phyloP scores from a whole-genome alignment of 2,329 filamentous ascomycete species.

The Cercospora citrullina region DNA sequence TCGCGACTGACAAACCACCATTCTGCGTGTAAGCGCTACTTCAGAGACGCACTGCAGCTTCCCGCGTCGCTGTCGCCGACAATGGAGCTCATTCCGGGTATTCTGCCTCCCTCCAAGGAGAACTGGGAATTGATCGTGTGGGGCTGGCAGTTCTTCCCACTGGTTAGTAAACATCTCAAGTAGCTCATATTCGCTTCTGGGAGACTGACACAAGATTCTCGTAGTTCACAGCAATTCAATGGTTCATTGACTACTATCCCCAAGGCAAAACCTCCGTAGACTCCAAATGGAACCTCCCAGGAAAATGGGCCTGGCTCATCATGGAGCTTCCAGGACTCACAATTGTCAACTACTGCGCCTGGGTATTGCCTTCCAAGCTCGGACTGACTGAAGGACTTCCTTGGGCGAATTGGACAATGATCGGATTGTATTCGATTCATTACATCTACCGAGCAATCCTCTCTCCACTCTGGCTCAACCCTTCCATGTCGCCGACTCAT shows the following conservation, averaged over 20 bases:
- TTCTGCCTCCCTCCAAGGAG: constrained; percentile 52
- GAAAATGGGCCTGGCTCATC: constrained; percentile 79
- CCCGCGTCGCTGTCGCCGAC: background rate
- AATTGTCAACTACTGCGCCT: constrained; percentile 77
- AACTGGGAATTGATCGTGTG: constrained; percentile 51
- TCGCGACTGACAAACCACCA: background rate
- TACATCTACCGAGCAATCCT: constrained; percentile 88
- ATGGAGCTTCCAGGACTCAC: constrained; percentile 84
- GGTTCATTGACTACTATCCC: constrained; percentile 76
- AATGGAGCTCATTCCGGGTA: constrained; percentile 43
- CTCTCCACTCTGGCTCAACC: constrained; percentile 74
- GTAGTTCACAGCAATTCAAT: constrained; percentile 73
- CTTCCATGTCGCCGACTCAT: constrained; percentile 91
- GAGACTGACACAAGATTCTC: constrained; percentile 13
- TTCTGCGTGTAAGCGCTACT: background rate
- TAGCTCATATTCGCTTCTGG: too few relatives aligned
- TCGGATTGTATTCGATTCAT: constrained; percentile 72
- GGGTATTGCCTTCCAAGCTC: constrained; percentile 60
- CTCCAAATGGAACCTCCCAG: constrained; percentile 80
- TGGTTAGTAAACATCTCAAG: constrained; percentile 41
- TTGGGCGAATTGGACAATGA: constrained; percentile 76
- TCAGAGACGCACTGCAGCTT: background rate
- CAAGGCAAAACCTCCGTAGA: constrained; percentile 86
- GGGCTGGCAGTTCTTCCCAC: constrained; percentile 53
- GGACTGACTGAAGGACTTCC: constrained; percentile 59